Evolutionary conservation across 495 filamentous ascomycete species (phyloP), one percentile per base, ranked within the genome.

Genomic region (Tetracladium marchalianum): DNA sequence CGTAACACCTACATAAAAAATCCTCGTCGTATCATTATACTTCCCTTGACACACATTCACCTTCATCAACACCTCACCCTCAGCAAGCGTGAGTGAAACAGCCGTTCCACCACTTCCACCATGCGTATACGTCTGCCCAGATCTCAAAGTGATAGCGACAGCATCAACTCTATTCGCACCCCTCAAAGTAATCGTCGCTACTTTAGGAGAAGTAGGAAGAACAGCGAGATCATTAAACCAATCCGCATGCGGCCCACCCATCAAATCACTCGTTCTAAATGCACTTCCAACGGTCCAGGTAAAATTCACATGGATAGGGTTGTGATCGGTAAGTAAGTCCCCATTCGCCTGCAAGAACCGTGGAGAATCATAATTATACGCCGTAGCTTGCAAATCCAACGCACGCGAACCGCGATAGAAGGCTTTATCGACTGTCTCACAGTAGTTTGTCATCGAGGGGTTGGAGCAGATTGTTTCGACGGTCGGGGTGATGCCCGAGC

Each of bases 371-470:
- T 82, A 81, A 43, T 55, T 53, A 53, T 70, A 77, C 24, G 55
- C 54, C 0, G 61, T 65, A 0, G 71, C 68, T 8, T 49, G 44
- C 9, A 82, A 55, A 0, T 54, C 55, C 0, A 79, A 50, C 0
- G 75, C 52, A 6, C 64, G 61, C 24, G 68, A 68, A 4, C 65
- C 65, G 10, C 78, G 67, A 57, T 78, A 80, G 40, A 80, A 66
- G 35, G 80, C 69, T 59, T 81, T 83, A 51, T 83, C 79, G 12
- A 83, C 73, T 1, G 69, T 73, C 61, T 82, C 78, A 56, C 79
- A 83, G 4, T 50, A 59, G 43, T 68, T 59, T 15, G 54, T 66
- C 4, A 59, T 52, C 34, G 69, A 66, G 0, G 76, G 72, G 52
- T 76, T 73, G 18, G 58, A 64, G 53, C 77, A 80, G 4, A 70